These are phyloP conservation scores for Pichia kudriavzevii DNA, from an alignment of 1,139 yeast species.

Conservation along the genomic window DNA sequence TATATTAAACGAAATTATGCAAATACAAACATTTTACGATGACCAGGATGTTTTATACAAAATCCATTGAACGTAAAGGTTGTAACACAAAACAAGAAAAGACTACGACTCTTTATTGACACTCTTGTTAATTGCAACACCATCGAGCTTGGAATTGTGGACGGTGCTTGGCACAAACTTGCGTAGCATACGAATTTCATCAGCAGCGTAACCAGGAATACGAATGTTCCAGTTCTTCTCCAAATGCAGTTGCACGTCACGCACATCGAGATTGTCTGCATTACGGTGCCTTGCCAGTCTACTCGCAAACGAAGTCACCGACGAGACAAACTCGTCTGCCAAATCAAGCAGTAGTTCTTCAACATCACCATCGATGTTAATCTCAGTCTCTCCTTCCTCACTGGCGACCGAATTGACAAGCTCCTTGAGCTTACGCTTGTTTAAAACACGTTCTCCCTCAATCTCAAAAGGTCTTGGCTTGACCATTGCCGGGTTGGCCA, in stretches of 20 bases:
- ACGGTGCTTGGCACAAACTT: constrained; percentile 69
- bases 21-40: no score
- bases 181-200: constrained; percentile 79
- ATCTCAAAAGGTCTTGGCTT: constrained; percentile 78
- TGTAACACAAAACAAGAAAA: no score
- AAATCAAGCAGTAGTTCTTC: constrained; percentile 84
- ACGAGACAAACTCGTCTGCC: constrained; percentile 91
- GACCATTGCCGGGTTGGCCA: constrained; percentile 68
- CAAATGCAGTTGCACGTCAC: constrained; percentile 84
- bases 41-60: no score
- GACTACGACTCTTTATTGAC: constrained; percentile 24
- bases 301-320: constrained; percentile 89
- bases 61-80: no score
- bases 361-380: constrained; percentile 91
- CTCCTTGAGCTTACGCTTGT: constrained; percentile 83
- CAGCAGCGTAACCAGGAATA: constrained; percentile 88
- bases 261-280: constrained; percentile 78
- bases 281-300: constrained; percentile 90
- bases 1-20: no score
- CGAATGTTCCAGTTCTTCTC: constrained; percentile 95
- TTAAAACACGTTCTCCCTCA: constrained; percentile 75
- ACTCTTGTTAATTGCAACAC: constrained; percentile 40
- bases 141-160: constrained; percentile 65
- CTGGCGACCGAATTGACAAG: constrained; percentile 75
- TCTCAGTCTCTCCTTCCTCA: constrained; percentile 83